A percentile compares a stretch with the other conserved stretches of the same genome.
phyloP scores from a whole-genome alignment of 2,329 filamentous ascomycete species.

The Alternaria hordeiaustralica region DNA sequence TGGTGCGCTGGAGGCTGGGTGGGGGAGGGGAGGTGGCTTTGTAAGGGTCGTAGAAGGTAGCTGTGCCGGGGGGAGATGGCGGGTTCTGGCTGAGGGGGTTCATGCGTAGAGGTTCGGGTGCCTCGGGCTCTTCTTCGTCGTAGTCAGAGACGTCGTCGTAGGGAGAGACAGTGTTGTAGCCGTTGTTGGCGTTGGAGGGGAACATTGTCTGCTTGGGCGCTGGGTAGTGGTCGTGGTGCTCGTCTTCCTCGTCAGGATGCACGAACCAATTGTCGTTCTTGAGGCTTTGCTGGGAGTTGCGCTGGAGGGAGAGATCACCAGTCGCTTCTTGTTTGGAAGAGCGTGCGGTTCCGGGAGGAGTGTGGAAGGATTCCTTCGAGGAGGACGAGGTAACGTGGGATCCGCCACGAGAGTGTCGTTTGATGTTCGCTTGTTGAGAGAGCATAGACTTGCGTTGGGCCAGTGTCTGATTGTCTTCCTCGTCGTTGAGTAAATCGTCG shows the following conservation, averaged over 20 bases:
- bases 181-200: conserved; percentile 32
- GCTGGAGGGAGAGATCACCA: conserved; percentile 40
- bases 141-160: conserved; percentile 39
- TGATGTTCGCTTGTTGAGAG: conserved; percentile 43
- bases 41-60: conserved; percentile 17
- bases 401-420: conserved; percentile 35
- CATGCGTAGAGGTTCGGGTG: conserved; percentile 55
- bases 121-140: conserved; percentile 37
- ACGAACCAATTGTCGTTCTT: conserved; percentile 59
- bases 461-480: conserved; percentile 39
- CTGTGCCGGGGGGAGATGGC: conserved; percentile 46
- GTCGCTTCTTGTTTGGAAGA: conserved; percentile 4
- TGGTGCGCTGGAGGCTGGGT: conserved; percentile 26
- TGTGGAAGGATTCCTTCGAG: conserved; percentile 41
- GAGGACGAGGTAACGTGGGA: conserved; percentile 37
- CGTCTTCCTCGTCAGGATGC: conserved; percentile 30
- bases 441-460: conserved; percentile 44
- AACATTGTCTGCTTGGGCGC: conserved; percentile 32
- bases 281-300: conserved; percentile 42
- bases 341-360: conserved; percentile 30
- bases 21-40: conserved; percentile 19
- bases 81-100: conserved; percentile 58
- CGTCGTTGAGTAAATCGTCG: conserved; percentile 36
- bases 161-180: conserved; percentile 36
- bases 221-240: conserved; percentile 19